A percentile compares a stretch with the other conserved stretches of the same genome.
These are phyloP conservation scores for Nannizzia gypsea DNA, from an alignment of 2,329 filamentous ascomycete species.

Conservation along the genomic window DNA sequence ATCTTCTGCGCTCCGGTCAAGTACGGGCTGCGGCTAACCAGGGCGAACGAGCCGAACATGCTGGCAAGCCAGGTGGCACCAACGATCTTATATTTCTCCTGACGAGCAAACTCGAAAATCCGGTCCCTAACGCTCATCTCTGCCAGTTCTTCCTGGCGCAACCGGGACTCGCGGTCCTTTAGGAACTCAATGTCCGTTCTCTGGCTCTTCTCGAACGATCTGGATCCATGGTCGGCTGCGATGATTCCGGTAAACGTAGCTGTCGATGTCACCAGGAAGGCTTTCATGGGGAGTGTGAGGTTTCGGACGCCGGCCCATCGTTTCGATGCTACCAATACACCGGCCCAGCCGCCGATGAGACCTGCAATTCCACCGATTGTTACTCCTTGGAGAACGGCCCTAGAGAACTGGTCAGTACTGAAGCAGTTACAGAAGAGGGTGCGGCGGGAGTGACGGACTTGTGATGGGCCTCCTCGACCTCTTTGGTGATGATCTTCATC, in stretches of 20 bases:
- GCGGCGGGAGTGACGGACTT: constrained; percentile 34
- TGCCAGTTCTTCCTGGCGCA: constrained; percentile 42
- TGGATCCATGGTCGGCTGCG: constrained; percentile 63
- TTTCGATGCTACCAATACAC: constrained; percentile 54
- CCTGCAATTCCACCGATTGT: constrained; percentile 59
- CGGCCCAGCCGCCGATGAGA: constrained; percentile 52
- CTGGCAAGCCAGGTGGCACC: constrained; percentile 68
- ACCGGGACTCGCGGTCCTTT: constrained; percentile 48
- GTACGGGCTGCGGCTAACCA: constrained; percentile 68
- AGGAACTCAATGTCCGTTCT: constrained; percentile 58
- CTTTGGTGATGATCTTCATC: constrained; percentile 94
- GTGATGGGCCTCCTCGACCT: constrained; percentile 85
- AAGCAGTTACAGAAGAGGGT: background rate
- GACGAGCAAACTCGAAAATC: constrained; percentile 59
- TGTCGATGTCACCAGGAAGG: constrained; percentile 74
- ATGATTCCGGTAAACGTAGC: constrained; percentile 83
- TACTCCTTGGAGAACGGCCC: constrained; percentile 67
- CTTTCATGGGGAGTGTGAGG: constrained; percentile 78
- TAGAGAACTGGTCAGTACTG: constrained; percentile 21
- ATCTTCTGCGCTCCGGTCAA: constrained; percentile 71
- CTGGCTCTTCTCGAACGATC: constrained; percentile 55
- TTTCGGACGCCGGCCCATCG: constrained; percentile 67
- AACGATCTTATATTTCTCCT: constrained; percentile 80
- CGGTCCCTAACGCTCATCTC: constrained; percentile 49
- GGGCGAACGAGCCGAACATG: constrained; percentile 60